phyloP scores from a whole-genome alignment of 768 basidiomycete species.

The Leccinum incarnatum region DNA sequence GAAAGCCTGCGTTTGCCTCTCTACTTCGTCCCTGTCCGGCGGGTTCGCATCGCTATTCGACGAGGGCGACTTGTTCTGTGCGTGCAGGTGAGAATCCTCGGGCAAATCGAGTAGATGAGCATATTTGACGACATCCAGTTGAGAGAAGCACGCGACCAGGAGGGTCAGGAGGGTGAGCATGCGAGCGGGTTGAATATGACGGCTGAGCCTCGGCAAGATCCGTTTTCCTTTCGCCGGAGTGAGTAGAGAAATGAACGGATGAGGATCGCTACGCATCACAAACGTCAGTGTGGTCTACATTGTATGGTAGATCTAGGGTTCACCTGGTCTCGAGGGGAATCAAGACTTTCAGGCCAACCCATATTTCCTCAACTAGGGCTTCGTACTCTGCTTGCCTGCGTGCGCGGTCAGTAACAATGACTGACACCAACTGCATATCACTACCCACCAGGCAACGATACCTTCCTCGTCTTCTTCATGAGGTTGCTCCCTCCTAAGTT shows the following conservation, averaged over 20 bases:
- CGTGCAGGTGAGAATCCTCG: conserved; percentile 47
- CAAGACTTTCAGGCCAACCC: conserved; percentile 81
- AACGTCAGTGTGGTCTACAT: neutral
- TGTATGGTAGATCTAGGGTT: conserved; percentile 6
- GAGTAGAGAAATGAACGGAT: conserved; percentile 94
- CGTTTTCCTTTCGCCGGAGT: conserved; percentile 89
- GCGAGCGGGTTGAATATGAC: conserved; percentile 74
- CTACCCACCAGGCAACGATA: conserved; percentile 43
- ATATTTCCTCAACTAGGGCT: conserved; percentile 64
- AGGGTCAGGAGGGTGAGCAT: conserved; percentile 88
- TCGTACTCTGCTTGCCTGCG: conserved; percentile 60
- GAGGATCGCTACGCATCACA: conserved; percentile 65
- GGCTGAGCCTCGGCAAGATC: conserved; percentile 82
- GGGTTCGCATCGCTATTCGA: conserved; percentile 12
- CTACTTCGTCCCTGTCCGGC: conserved; percentile 62
- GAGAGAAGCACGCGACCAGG: conserved; percentile 89
- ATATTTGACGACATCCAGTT: conserved; percentile 85
- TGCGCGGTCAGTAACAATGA: conserved; percentile 3
- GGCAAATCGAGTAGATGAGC: conserved; percentile 69
- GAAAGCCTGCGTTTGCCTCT: conserved; percentile 90
- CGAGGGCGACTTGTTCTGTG: conserved; percentile 20
- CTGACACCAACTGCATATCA: neutral
- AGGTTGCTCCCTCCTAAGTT: conserved; percentile 77
- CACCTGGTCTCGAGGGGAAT: conserved; percentile 93
- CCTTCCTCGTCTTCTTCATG: conserved; percentile 47